These are phyloP conservation scores for Diaporthe citriasiana DNA, from an alignment of 2,329 filamentous ascomycete species.

Conservation along the genomic window DNA sequence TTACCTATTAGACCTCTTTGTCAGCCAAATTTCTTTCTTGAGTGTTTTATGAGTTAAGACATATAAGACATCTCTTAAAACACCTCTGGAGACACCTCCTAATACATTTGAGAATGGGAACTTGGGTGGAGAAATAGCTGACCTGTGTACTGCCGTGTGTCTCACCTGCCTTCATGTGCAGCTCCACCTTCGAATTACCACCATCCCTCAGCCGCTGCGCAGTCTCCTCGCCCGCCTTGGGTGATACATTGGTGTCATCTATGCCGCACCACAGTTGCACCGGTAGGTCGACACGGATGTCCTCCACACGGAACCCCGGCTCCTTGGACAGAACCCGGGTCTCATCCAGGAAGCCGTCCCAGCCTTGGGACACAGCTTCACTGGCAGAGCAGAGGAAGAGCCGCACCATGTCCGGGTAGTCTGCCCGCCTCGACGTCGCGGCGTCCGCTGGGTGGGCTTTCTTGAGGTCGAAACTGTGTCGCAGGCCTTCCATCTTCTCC, in stretches of 20 bases:
- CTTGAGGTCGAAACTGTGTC: conserved; percentile 10
- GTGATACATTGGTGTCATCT: conserved; percentile 29
- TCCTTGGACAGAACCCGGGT: conserved; percentile 16
- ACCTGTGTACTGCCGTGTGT: conserved; percentile 33
- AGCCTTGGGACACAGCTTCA: conserved; percentile 21
- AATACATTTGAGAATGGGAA: too few species aligned
- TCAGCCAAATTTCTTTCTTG: too few species aligned
- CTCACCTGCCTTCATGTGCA: conserved; percentile 3
- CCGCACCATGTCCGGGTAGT: conserved; percentile 32
- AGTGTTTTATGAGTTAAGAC: too few species aligned
- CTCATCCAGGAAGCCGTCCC: conserved; percentile 31
- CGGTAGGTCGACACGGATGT: conserved; percentile 19
- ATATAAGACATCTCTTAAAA: too few species aligned
- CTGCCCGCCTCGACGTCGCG: conserved; percentile 1
- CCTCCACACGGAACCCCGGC: conserved; percentile 24
- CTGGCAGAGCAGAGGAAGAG: conserved; percentile 28
- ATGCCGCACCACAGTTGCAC: conserved; percentile 27
- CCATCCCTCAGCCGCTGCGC: conserved; percentile 12
- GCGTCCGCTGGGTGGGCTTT: conserved; percentile 21
- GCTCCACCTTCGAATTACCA: conserved; percentile 26
- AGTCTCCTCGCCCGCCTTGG: conserved; percentile 27
- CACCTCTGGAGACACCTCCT: too few species aligned
- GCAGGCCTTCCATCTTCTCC: conserved; percentile 25
- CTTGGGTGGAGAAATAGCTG: too few species aligned
- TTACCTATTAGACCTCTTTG: too few species aligned